A percentile compares a stretch with the other conserved stretches of the same genome.
Evolutionary conservation across 768 basidiomycete species (phyloP).

Genomic region (Amanita pseudoporphyria): DNA sequence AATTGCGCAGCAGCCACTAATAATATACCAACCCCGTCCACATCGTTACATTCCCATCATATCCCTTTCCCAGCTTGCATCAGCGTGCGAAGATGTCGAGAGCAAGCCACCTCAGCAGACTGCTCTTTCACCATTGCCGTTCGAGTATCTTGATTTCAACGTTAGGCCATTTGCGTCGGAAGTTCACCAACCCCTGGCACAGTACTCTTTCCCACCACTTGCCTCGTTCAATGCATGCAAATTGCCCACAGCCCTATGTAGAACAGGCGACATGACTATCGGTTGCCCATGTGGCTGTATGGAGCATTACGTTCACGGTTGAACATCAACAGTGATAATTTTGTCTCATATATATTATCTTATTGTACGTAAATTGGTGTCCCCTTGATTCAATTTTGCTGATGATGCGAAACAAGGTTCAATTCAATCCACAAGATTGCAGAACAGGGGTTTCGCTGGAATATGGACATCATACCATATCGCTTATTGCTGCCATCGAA

Average conservation of each 20-base stretch:
- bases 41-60: slow-evolving; percentile 35
- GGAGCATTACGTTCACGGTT: slow-evolving; percentile 21
- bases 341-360: neutral
- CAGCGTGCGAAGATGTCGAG: slow-evolving; percentile 23
- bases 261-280: slow-evolving; percentile 7
- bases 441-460: no score
- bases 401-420: no score
- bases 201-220: neutral
- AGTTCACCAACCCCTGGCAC: neutral
- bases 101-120: slow-evolving; percentile 1
- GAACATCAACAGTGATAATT: neutral
- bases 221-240: neutral
- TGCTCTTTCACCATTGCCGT: slow-evolving; percentile 9
- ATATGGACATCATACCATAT: no score
- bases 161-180: neutral
- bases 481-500: no score
- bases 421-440: no score
- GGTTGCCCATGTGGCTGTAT: slow-evolving; percentile 28
- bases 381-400: no score
- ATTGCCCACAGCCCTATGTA: neutral
- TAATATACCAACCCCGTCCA: slow-evolving; percentile 37
- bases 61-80: slow-evolving; percentile 30
- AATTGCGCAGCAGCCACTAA: slow-evolving; percentile 17
- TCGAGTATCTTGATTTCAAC: slow-evolving; percentile 6
- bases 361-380: no score